Conservation (phyloP, 2,329 filamentous ascomycete genomes). For the Pochonia chlamydosporia region DNA sequence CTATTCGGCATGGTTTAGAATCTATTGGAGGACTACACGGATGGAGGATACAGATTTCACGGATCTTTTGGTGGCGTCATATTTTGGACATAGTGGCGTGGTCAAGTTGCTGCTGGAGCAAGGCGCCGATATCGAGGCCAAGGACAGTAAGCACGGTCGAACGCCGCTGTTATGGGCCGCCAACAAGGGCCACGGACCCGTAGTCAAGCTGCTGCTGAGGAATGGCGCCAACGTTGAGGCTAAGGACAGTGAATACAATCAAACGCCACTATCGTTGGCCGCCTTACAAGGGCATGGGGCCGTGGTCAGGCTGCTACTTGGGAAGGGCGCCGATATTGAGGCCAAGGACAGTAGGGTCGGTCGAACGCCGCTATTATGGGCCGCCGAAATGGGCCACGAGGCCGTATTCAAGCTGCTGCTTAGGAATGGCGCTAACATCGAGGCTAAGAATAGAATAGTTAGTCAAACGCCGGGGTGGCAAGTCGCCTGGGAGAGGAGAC, state of each 20-base stretch:
- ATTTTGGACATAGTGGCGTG: conserved; percentile 8
- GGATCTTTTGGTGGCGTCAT: neutral
- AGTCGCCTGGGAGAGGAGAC: conserved; percentile 6
- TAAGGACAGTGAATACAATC: too few relatives aligned
- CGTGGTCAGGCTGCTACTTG: too few relatives aligned
- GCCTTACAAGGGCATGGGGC: too few relatives aligned
- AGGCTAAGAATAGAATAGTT: conserved; percentile 1
- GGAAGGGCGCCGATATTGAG: conserved; percentile 6
- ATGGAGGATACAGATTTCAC: neutral
- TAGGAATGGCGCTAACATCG: neutral
- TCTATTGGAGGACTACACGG: neutral
- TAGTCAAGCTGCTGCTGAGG: too few relatives aligned
- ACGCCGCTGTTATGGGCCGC: too few relatives aligned
- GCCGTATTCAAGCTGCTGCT: neutral
- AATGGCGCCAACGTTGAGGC: too few relatives aligned
- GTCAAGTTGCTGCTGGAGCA: conserved; percentile 2
- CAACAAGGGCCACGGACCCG: too few relatives aligned
- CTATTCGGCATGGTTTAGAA: conserved; percentile 4
- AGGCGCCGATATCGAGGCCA: too few relatives aligned
- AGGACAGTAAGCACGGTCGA: too few relatives aligned
- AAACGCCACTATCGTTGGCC: too few relatives aligned
- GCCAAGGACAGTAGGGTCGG: neutral
- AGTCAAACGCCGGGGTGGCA: conserved; percentile 2
- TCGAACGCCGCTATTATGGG: neutral
- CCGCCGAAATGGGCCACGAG: neutral